Evolutionary conservation across 768 basidiomycete genomes (phyloP), one percentile per base, ranked within the genome.

Genomic region (Mycena olivaceomarginata): DNA sequence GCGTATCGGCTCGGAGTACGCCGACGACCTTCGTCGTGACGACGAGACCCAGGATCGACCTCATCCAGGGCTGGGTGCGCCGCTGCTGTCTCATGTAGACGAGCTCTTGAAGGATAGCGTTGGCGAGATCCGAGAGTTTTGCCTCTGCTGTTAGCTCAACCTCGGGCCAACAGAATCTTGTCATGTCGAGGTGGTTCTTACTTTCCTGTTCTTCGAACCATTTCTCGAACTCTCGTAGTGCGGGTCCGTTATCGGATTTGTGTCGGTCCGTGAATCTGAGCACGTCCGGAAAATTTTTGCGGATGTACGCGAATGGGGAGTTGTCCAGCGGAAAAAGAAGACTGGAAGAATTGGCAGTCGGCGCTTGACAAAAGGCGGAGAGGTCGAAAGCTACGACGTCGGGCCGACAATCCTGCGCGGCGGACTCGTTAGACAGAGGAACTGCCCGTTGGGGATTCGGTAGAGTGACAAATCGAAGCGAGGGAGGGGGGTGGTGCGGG

Each of bases 61-160:
- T 60, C 66, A 74, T 67, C 73, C 66, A 74, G 46, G 73, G 73
- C 66, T 74, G 73, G 16, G 73, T 62, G 67, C 67, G 73, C 37
- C 73, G 73, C 37, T 74, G 73, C 57, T 74, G 66, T 5, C 66
- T 9, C 73, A 74, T 74, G 25, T 68, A 69, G 0, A 63, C 73
- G 3, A 74, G 31, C 59, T 74, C 73, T 13, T 74, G 73, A 39
- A 68, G 73, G 37, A 68, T 53, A 2, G 66, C 66, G n/a, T 68
- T n/a, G 13, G 10, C 6, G 4, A 43, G n/a, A 56, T 68, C n/a
- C 12, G 39, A 22, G 0, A 68, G 12, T 9, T 64, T 63, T 4
- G 73, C 51, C 48, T 68, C 73, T 3, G 6, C 67, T 4, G 73
- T 48, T 0, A 74, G 59, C 67, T 74, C 13, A 0, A 69, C 39